Percentiles rank a stretch among this genome's conserved stretches.
phyloP scores from a whole-genome alignment of 176 grass and related monocot genomes.

The Guadua angustifolia region DNA sequence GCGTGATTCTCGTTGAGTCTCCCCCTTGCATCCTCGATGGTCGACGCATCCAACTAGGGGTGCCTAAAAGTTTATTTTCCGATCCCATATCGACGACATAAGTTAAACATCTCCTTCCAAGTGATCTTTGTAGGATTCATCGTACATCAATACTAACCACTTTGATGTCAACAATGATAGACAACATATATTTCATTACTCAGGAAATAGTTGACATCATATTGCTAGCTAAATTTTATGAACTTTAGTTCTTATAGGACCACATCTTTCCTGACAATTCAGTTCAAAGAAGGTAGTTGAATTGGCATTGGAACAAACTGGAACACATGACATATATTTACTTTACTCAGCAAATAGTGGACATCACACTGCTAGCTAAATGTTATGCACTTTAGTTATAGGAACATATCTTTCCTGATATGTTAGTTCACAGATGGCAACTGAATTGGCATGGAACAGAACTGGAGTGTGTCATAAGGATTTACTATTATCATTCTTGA shows the following conservation, averaged over 20 bases:
- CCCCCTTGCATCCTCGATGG: too few species aligned
- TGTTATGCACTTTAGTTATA: background rate
- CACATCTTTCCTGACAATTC: background rate
- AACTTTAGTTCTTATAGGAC: background rate
- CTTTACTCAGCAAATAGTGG: background rate
- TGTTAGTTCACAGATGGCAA: background rate
- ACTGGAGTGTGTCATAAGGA: background rate
- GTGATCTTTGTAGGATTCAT: constrained; percentile 2
- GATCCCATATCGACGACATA: background rate
- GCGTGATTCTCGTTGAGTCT: too few species aligned
- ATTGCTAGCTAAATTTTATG: background rate
- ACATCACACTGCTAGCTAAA: background rate
- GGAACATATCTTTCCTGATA: background rate
- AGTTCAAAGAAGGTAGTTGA: background rate
- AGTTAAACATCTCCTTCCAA: background rate
- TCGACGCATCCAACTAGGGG: too few species aligned
- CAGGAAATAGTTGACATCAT: background rate
- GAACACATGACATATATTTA: background rate
- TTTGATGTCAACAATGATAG: background rate
- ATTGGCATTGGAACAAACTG: background rate
- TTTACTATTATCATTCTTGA: background rate
- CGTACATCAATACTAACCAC: background rate
- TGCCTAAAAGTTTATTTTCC: too few species aligned
- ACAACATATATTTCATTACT: background rate
- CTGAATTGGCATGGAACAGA: background rate